Base-by-base conservation (phyloP, 73 alveolate species). In the Paramecium biaurelia region DNA sequence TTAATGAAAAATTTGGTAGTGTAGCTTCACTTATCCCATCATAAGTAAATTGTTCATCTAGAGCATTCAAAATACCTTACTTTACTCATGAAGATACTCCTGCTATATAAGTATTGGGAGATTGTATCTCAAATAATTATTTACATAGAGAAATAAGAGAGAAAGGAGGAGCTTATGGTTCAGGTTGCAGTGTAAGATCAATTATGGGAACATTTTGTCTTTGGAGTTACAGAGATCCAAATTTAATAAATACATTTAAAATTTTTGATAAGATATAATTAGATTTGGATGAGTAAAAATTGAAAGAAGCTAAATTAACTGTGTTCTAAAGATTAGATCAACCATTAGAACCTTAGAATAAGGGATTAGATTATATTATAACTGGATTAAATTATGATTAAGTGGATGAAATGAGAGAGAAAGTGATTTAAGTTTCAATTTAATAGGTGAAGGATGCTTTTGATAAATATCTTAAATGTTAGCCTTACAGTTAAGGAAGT, bases 131-230 rank as follows among this genome's bases (percentile, higher is more conserved):
- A n/a, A 93, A 89, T 76, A 47, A 92, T 18, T 89, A 70, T 72
- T 85, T 96, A 63, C 86, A 93, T 30, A 95, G 95, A 10, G 93
- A 70, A n/a, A 94, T 96, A 23, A 95, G 99, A 90, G 99, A 96
- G 92, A 96, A 96, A 92, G 98, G 98, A 23, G 98, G 98, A 7
- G 99, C 99, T 1, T 96, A 96, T 93, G 99, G 99, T 0, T 96
- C 96, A 7, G 97, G 97, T 14, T 92, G 96, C 74, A 85, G 76
- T 28, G 95, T 93, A 4, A 93, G 92, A 67, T 95, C 94, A n/a
- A 58, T 58, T 57, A 47, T 47, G 57, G 99, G 99, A 14, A 82
- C 85, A n/a, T 74, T 96, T 70, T 47, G 92, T 15, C 92, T 96
- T 92, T 93, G 85, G 79, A 86, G 97, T 21, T 96, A 76, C 84